A percentile compares a stretch with the other conserved stretches of the same genome.
These are phyloP conservation scores for Ceratopteris richardii DNA, from an alignment of 75 land plant species.

Conservation along the genomic window DNA sequence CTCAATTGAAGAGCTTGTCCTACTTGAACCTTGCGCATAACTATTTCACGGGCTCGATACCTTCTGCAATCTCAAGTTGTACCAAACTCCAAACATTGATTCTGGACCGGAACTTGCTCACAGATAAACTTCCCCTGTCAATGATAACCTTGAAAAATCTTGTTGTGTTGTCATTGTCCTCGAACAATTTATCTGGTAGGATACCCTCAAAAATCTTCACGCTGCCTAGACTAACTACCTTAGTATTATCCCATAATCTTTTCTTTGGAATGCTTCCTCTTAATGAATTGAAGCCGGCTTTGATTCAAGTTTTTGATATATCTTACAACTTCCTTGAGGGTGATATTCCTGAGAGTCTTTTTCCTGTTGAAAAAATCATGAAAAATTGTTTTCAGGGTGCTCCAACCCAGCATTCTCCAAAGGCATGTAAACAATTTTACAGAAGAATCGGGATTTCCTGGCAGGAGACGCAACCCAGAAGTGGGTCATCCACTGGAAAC, in stretches of 20 bases:
- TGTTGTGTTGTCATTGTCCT: neutral
- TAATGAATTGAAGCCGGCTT: neutral
- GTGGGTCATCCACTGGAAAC: neutral
- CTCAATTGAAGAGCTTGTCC: neutral
- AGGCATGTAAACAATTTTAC: constrained; percentile 11
- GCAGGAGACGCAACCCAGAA: neutral
- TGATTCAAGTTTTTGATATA: constrained; percentile 9
- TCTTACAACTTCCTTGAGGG: constrained; percentile 18
- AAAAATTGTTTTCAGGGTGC: constrained; percentile 17
- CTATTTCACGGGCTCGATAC: constrained; percentile 11
- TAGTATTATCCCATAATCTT: constrained; percentile 15
- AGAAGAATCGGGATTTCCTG: neutral
- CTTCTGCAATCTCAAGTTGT: constrained; percentile 3
- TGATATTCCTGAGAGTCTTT: neutral
- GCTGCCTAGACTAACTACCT: neutral
- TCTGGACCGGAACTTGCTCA: neutral
- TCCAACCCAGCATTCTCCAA: constrained; percentile 10
- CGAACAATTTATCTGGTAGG: constrained; percentile 7
- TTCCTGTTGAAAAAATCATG: neutral
- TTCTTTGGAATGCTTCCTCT: constrained; percentile 5
- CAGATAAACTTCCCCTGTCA: neutral
- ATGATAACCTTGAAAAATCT: neutral
- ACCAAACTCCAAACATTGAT: constrained; percentile 3
- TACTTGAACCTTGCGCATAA: constrained; percentile 9
- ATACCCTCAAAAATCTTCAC: constrained; percentile 8